phyloP scores from a whole-genome alignment of 305 asterid species.

The Lippia alba region DNA sequence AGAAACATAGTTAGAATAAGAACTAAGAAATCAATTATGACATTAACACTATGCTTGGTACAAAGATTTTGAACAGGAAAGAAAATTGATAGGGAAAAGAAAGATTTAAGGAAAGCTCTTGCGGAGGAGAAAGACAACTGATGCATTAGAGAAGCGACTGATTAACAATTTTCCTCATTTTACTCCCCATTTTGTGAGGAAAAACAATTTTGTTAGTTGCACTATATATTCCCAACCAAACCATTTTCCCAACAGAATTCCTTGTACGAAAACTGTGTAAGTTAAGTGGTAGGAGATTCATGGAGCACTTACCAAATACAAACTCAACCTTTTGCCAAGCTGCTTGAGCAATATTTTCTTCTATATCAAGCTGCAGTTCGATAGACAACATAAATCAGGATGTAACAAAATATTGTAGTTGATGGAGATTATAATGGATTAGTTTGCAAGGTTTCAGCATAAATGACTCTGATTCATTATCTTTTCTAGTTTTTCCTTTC shows the following conservation, averaged over 20 bases:
- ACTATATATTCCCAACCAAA: too few species aligned
- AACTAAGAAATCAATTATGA: slow-evolving; percentile 10
- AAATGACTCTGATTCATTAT: not conserved
- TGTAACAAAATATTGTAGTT: slow-evolving; percentile 13
- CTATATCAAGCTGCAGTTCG: slow-evolving; percentile 87
- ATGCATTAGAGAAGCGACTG: too few species aligned
- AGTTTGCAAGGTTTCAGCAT: slow-evolving; percentile 23
- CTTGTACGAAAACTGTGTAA: too few species aligned
- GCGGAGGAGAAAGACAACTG: too few species aligned
- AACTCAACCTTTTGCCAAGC: slow-evolving; percentile 91
- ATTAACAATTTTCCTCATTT: too few species aligned
- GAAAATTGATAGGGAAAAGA: too few species aligned
- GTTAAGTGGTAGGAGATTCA: slow-evolving; percentile 18
- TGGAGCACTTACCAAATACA: slow-evolving; percentile 74
- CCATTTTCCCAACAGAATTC: too few species aligned
- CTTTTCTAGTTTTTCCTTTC: not conserved
- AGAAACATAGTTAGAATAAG: not conserved
- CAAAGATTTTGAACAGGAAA: too few species aligned
- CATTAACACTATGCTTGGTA: not conserved
- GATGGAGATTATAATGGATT: slow-evolving; percentile 10
- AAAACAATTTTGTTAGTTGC: too few species aligned
- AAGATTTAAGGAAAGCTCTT: too few species aligned
- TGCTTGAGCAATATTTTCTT: slow-evolving; percentile 73
- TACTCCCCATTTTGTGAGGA: too few species aligned
- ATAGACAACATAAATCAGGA: slow-evolving; percentile 32